phyloP scores from a whole-genome alignment of 192 early-diverging fungal genomes.

The Umbelopsis sp. region DNA sequence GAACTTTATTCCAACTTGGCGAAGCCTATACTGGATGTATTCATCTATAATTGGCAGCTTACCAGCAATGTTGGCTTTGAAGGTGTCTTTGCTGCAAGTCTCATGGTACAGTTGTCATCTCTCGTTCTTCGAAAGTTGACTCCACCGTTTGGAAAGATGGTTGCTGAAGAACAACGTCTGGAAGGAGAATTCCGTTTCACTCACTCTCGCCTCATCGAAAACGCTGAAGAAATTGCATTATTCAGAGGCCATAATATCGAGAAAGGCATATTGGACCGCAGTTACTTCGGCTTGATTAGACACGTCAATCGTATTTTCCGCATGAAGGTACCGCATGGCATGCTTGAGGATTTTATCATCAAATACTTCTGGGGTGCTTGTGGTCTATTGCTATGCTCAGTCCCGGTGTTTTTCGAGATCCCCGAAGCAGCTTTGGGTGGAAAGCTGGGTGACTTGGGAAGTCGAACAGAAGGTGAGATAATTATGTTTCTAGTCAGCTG shows the following conservation, averaged over 20 bases:
- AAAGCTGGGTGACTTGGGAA: slow-evolving; percentile 53
- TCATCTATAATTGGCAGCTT: slow-evolving; percentile 92
- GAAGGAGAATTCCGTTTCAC: slow-evolving; percentile 95
- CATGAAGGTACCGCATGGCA: slow-evolving; percentile 85
- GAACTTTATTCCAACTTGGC: slow-evolving; percentile 93
- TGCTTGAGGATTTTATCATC: slow-evolving; percentile 98
- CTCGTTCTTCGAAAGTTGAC: slow-evolving; percentile 80
- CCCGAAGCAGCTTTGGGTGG: slow-evolving; percentile 42
- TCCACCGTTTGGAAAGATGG: slow-evolving; percentile 96
- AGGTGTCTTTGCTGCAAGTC: slow-evolving; percentile 79
- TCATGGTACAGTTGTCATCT: slow-evolving; percentile 80
- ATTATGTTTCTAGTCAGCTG: not conserved
- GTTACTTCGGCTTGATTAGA: slow-evolving; percentile 77
- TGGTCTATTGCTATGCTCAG: slow-evolving; percentile 83
- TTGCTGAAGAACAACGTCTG: slow-evolving; percentile 87
- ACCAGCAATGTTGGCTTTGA: slow-evolving; percentile 84
- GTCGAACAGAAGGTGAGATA: slow-evolving; percentile 56
- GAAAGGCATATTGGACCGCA: slow-evolving; percentile 76
- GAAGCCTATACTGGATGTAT: slow-evolving; percentile 92
- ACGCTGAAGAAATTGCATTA: slow-evolving; percentile 96
- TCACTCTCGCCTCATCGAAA: slow-evolving; percentile 92
- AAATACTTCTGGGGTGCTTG: slow-evolving; percentile 98
- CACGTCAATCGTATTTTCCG: slow-evolving; percentile 89
- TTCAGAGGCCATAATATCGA: slow-evolving; percentile 86
- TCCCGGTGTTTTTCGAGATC: slow-evolving; percentile 78